Base-by-base conservation (phyloP, 2,329 filamentous ascomycete species). In the Colletotrichum eremochloae region DNA sequence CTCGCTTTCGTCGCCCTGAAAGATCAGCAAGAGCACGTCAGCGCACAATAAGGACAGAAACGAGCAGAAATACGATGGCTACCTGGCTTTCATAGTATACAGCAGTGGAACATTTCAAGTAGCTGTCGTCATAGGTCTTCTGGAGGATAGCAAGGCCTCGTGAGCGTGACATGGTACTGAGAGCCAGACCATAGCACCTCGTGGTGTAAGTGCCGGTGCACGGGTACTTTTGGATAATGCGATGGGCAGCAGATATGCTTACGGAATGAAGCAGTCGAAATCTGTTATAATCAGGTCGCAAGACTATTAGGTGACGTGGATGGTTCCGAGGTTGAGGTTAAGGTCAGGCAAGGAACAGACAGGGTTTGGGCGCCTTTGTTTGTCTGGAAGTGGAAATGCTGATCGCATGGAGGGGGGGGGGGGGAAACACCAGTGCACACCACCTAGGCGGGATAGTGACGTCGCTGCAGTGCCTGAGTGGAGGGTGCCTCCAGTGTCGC, bases 91-190 rank as follows among this genome's bases (percentile, higher is more conserved):
- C 96, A 82, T 97, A 98, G 84, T 97, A 98, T 65, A 97, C 94
- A 50, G 96, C 96, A 1, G 95, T 98, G 18, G 95, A 98, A 83
- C 95, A 98, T 80, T 93, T 95, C 77, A 98, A 85, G 84, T 97
- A 98, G 82, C 93, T 95, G 82, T 98, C 95, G 85, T 98, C 96
- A 84, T 98, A 98, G 68, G 95, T 97, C 88, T 97, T 98, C 85
- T 98, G 96, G 82, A 98, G 90, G 74, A 91, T 91, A 82, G 93
- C 91, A 79, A 91, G 87, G 74, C 82, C 82, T 79, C 83, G 87
- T 80, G 83, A 87, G 77, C 84, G 85, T 80, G 87, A 86, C 88
- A 90, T 89, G 76, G 78, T 84, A 70, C 50, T 67, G 62, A 36
- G 48, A 44, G 53, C 68, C 65, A 68, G 58, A 72, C 68, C 71